Percentiles rank a stretch among this genome's conserved stretches.
Evolutionary conservation across 2,329 filamentous ascomycete species (phyloP).

Genomic region (Hypoxylon sp.): DNA sequence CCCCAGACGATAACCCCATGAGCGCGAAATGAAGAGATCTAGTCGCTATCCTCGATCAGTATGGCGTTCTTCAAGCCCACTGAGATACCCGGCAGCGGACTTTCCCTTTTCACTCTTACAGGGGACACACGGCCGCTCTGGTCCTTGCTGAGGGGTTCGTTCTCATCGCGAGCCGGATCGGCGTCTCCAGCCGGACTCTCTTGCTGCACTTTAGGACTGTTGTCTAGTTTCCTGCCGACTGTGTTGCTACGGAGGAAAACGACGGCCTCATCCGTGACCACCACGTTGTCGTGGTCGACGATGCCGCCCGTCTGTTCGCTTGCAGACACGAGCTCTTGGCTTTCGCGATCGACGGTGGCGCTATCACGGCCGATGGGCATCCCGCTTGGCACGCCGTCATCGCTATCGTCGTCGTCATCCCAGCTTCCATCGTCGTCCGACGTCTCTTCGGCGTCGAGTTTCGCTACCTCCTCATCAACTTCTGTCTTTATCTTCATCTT

Average conservation of each 20-base stretch:
- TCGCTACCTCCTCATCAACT: background rate
- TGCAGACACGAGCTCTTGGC: too few species aligned
- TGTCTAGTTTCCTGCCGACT: background rate
- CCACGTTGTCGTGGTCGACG: background rate
- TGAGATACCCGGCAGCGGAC: background rate
- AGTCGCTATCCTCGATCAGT: background rate
- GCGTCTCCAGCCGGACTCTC: background rate
- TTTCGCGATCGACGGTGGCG: background rate
- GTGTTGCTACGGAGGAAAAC: background rate
- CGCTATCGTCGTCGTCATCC: background rate
- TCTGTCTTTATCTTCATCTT: background rate
- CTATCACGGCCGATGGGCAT: background rate
- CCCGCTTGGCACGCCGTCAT: background rate
- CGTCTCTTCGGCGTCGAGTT: background rate
- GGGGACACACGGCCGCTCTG: background rate
- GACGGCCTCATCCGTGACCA: background rate
- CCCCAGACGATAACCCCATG: background rate
- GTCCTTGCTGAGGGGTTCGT: background rate
- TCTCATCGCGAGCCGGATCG: background rate
- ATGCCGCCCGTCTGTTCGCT: background rate
- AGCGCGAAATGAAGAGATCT: background rate
- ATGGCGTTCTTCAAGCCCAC: background rate
- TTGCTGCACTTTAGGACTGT: background rate
- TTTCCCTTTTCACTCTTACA: background rate
- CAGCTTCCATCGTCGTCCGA: background rate